Evolutionary conservation across 257 asterid genomes (phyloP).

Genomic region (Voacanga thouarsii): DNA sequence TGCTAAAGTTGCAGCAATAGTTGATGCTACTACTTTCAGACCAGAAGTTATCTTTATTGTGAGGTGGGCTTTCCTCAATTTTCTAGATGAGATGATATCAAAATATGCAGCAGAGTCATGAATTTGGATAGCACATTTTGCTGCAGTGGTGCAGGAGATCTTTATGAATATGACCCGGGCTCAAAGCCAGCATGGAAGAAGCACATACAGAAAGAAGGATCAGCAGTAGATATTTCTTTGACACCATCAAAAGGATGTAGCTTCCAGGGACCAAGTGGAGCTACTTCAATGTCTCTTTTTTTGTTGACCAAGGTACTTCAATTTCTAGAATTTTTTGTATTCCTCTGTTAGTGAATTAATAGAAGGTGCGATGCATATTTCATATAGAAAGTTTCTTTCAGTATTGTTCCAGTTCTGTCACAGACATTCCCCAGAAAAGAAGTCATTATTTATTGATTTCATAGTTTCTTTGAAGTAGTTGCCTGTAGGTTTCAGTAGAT

Average conservation of each 20-base stretch:
- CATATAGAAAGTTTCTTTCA: no score
- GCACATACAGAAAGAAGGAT: slow-evolving; percentile 53
- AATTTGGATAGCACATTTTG: slow-evolving; percentile 19
- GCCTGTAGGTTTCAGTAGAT: background rate
- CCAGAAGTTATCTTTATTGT: slow-evolving; percentile 52
- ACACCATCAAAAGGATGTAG: slow-evolving; percentile 52
- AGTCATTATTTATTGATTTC: background rate
- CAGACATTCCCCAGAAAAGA: no score
- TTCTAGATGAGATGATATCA: background rate
- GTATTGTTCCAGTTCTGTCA: no score
- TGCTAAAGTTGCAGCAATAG: slow-evolving; percentile 60
- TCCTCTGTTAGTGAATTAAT: background rate
- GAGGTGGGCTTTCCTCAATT: slow-evolving; percentile 40
- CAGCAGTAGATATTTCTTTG: slow-evolving; percentile 36
- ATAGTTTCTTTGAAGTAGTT: background rate
- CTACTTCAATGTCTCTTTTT: slow-evolving; percentile 57
- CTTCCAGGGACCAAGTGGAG: slow-evolving; percentile 44
- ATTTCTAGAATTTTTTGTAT: background rate
- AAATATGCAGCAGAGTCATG: background rate
- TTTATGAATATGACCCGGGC: slow-evolving; percentile 63
- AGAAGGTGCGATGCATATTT: background rate
- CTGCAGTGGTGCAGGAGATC: slow-evolving; percentile 76
- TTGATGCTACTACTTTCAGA: slow-evolving; percentile 50
- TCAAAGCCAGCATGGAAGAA: slow-evolving; percentile 92
- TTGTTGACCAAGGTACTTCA: slow-evolving; percentile 59